Base-by-base conservation (phyloP, 306 rosid species). In the Abrus precatorius region DNA sequence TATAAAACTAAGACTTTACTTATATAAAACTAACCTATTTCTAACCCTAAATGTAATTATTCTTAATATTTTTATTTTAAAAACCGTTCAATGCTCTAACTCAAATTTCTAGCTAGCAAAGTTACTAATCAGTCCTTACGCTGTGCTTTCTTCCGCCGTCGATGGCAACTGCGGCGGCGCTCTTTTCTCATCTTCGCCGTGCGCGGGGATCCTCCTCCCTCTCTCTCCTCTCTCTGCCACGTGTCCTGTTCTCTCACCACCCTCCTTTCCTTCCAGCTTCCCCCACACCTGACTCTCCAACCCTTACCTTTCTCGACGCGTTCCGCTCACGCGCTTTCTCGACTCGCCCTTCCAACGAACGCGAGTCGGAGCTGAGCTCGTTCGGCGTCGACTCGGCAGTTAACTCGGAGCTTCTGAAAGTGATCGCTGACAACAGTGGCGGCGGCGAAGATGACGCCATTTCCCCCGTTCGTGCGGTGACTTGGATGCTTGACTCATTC, bases 401-500 rank as follows among this genome's bases (percentile, higher is more conserved):
- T 13, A 80, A 55, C 63, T 71, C 90, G 14, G 92, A 85, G 86
- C 36, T 86, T 77, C 12, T 56, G 5, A 83, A 70, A 10, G 40
- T 9, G 64, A 74, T 79, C 76, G 11, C 79, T 20, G 88, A 64
- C n/a, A 65, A 14, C 69, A 29, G 34, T 4, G 40, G 48, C 2
- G 68, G 67, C 45, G 69, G 44, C 0, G 86, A 85, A 44, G 91
- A 81, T 5, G 87, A 41, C 34, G 75, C 65, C 33, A 30, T 56
- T 84, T 79, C 88, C 48, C 97, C 95, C 7, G 81, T 91, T 76
- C 89, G 86, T 56, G 77, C 62, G 5, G 45, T 91, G 71, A 85
- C 89, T 75, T 86, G 83, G 52, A 44, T 91, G 66, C 96, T 95
- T 28, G 97, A 91, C 47, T 92, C 87, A 6, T 83, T 72, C 59